Evolutionary conservation across 1,284 basidiomycete genomes (phyloP).

Genomic region (Flammula alnicola): DNA sequence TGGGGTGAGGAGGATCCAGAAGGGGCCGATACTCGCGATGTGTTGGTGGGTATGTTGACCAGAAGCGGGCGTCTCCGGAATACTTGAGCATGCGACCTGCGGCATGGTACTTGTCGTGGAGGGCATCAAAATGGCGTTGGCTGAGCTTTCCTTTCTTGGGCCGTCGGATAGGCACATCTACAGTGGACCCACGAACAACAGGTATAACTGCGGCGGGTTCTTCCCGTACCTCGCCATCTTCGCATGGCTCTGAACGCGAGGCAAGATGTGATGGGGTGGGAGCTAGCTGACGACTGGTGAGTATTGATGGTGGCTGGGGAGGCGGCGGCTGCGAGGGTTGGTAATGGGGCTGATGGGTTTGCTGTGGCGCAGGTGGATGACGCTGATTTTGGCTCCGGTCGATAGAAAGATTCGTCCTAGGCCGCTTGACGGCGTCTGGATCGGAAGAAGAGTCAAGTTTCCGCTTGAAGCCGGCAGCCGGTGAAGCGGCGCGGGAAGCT

Average conservation of each 20-base stretch:
- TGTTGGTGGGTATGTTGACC: slow-evolving; percentile 68
- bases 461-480: slow-evolving; percentile 61
- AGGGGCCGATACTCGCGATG: slow-evolving; percentile 68
- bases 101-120: slow-evolving; percentile 67
- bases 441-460: slow-evolving; percentile 55
- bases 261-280: slow-evolving; percentile 31
- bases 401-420: slow-evolving; percentile 47
- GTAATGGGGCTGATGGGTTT: slow-evolving; percentile 25
- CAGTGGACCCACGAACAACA: slow-evolving; percentile 38
- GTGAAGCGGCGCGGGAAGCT: slow-evolving; percentile 64
- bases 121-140: slow-evolving; percentile 50
- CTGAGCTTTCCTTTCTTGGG: slow-evolving; percentile 59
- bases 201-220: slow-evolving; percentile 35
- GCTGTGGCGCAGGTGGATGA: slow-evolving; percentile 26
- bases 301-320: slow-evolving; percentile 24
- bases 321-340: slow-evolving; percentile 15
- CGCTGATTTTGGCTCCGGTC: slow-evolving; percentile 35
- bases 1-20: slow-evolving; percentile 59
- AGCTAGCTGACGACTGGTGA: slow-evolving; percentile 17
- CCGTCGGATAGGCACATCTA: slow-evolving; percentile 63
- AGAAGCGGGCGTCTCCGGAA: slow-evolving; percentile 73
- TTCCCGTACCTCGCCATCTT: slow-evolving; percentile 63
- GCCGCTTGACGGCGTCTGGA: slow-evolving; percentile 57
- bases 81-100: slow-evolving; percentile 73
- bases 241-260: slow-evolving; percentile 54